Evolutionary conservation across 2,329 filamentous ascomycete species (phyloP), one percentile per base, ranked within the genome.

Genomic region (Tolypocladium endophyticum): DNA sequence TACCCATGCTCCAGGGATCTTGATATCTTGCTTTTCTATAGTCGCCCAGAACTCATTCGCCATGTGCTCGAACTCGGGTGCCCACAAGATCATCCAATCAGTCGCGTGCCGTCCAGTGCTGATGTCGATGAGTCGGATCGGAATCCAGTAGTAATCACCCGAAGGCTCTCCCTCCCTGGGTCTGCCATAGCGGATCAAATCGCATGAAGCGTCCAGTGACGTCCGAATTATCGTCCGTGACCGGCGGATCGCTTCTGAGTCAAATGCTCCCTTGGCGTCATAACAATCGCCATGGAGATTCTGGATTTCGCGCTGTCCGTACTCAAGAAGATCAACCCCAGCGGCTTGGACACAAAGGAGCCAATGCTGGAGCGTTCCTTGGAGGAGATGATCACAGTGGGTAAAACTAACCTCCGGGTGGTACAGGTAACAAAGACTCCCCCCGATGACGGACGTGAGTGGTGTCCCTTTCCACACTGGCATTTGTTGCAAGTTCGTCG

Each of bases 121-220:
- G 25, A 50, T 23, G 4, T 28, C 45, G 14, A 50, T 28, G 7
- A 28, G 4, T 50, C 45, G 45, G 1, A 50, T 50, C 6, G 45
- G 45, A 28, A 50, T 28, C 45, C 45, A 50, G 25, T 50, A 50
- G 3, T 25, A 14, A 6, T 47, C 43, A n/a, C n/a, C n/a, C n/a
- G n/a, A n/a, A n/a, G n/a, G n/a, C n/a, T n/a, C n/a, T n/a, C n/a
- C n/a, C n/a, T n/a, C n/a, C n/a, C n/a, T n/a, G n/a, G n/a, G n/a
- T n/a, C 41, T 6, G 20, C 23, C 8, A 47, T 7, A 28, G 3
- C n/a, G 23, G 0, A 1, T 1, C 4, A 2, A 4, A 11, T 14
- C 16, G 11, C 23, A 4, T 1, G 3, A 3, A 5, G 9, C 4
- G 11, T 12, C 11, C 1, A 47, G 23, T 0, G 47, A 33, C 3